Base-by-base conservation (phyloP, 2,329 filamentous ascomycete genomes). In the Claviceps digitariae region DNA sequence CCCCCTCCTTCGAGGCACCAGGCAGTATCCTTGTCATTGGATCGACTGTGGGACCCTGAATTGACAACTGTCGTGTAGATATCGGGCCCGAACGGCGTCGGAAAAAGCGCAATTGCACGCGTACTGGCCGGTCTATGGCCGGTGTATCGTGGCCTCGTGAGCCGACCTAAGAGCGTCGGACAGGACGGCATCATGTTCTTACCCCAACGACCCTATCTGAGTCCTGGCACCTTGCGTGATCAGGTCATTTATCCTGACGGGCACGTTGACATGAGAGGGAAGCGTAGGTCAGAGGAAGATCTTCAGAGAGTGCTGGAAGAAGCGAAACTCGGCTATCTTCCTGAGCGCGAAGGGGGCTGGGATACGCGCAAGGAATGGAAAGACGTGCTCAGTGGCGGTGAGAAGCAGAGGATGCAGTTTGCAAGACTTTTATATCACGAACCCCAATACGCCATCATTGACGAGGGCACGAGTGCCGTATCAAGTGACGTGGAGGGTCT, bases 321-420 rank as follows among this genome's bases (percentile, higher is more conserved):
- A 51, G 90, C 90, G 0, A 82, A 82, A 54, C 76, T 98, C 0
- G 91, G 90, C 4, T 97, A 98, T 67, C 77, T 98, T 1, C 87
- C 89, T 1, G 83, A 90, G 49, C 83, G 93, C 17, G 93, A 98
- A 73, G 93, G 93, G 41, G 93, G 93, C 15, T 97, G 90, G 90
- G 89, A 98, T 64, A 93, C 89, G 4, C 81, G 89, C 54, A 97
- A 98, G 69, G 90, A 95, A 65, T 98, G 93, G 93, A 96, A 97
- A 71, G 91, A 97, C 61, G 89, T 98, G 4, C 76, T 98, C n/a
- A 91, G 86, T 58, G 93, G 93, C 41, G 93, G 93, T 13, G 93
- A 98, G 75, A 98, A 98, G 73, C 93, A 98, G 72, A 78, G 93
- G 23, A 88, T 98, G 79, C 89, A 82, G 0, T 89, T 98, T 62